These are phyloP conservation scores for Camellia lanceoleosa DNA, from an alignment of 148 eudicot species.

Conservation along the genomic window DNA sequence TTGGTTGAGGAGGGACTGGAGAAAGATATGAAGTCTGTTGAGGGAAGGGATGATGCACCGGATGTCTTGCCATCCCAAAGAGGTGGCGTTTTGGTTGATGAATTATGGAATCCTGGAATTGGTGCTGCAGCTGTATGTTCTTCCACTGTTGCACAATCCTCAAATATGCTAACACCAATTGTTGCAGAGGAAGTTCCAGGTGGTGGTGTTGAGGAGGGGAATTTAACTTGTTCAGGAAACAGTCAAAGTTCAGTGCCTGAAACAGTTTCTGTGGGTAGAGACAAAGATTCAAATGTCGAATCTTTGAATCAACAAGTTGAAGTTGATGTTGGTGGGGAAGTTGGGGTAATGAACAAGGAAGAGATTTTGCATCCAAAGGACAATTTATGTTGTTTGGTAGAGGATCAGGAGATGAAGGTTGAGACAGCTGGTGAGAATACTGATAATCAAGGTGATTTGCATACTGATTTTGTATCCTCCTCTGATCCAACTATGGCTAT, in stretches of 20 bases:
- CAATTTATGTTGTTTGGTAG: slow-evolving; percentile 10
- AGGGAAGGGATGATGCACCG: slow-evolving; percentile 5
- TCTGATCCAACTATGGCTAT: not conserved
- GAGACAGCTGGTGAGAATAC: slow-evolving; percentile 10
- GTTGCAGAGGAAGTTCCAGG: slow-evolving; percentile 8
- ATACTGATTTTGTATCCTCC: not conserved
- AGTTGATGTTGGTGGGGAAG: slow-evolving; percentile 19
- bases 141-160: not conserved
- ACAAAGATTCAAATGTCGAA: slow-evolving; percentile 15
- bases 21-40: slow-evolving; percentile 6
- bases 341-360: slow-evolving; percentile 12
- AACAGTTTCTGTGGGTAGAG: not conserved
- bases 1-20: not conserved
- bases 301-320: slow-evolving; percentile 11
- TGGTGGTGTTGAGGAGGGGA: slow-evolving; percentile 13
- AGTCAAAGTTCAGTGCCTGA: not conserved
- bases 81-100: not conserved
- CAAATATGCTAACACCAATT: slow-evolving; percentile 11
- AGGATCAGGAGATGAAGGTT: slow-evolving; percentile 14
- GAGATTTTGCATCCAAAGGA: slow-evolving; percentile 6
- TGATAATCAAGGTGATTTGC: slow-evolving; percentile 13
- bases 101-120: slow-evolving; percentile 7
- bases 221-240: not conserved
- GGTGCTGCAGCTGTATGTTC: slow-evolving; percentile 16
- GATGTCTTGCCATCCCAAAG: not conserved